Percentiles rank a stretch among this genome's conserved stretches.
phyloP scores from a whole-genome alignment of 345 rosid species.

The Salix brachista region DNA sequence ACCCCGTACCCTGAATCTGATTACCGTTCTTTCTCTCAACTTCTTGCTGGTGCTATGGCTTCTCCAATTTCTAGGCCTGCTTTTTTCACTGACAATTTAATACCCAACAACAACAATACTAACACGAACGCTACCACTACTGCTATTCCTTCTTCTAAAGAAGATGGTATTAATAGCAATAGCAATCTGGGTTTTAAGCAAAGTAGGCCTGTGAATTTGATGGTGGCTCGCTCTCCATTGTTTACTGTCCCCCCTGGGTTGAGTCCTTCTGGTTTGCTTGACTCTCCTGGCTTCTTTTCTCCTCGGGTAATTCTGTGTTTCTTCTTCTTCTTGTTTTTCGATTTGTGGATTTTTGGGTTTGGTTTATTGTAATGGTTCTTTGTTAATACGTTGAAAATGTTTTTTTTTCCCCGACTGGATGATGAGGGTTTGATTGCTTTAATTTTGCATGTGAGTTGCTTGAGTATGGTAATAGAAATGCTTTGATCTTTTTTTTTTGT shows the following conservation, averaged over 20 bases:
- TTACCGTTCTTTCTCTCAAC: conserved; percentile 71
- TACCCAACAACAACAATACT: background rate
- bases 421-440: background rate
- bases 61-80: conserved; percentile 48
- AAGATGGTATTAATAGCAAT: conserved; percentile 33
- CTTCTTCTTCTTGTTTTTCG: background rate
- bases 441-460: background rate
- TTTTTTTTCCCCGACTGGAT: background rate
- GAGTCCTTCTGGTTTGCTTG: conserved; percentile 89
- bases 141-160: conserved; percentile 4
- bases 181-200: conserved; percentile 45
- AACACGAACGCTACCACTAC: background rate
- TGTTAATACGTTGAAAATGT: background rate
- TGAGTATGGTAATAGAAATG: background rate
- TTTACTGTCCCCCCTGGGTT: conserved; percentile 82
- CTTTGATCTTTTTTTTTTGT: background rate
- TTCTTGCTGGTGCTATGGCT: conserved; percentile 83
- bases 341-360: conserved; percentile 3
- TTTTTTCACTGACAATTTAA: conserved; percentile 12
- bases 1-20: conserved; percentile 44
- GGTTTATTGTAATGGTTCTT: background rate
- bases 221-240: conserved; percentile 47
- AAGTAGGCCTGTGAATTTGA: conserved; percentile 44
- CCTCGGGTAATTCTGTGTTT: conserved; percentile 52
- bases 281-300: conserved; percentile 65